A percentile compares a stretch with the other conserved stretches of the same genome.
These are phyloP conservation scores for Lasiosphaeria ovina DNA, from an alignment of 495 filamentous ascomycete genomes.

Conservation along the genomic window DNA sequence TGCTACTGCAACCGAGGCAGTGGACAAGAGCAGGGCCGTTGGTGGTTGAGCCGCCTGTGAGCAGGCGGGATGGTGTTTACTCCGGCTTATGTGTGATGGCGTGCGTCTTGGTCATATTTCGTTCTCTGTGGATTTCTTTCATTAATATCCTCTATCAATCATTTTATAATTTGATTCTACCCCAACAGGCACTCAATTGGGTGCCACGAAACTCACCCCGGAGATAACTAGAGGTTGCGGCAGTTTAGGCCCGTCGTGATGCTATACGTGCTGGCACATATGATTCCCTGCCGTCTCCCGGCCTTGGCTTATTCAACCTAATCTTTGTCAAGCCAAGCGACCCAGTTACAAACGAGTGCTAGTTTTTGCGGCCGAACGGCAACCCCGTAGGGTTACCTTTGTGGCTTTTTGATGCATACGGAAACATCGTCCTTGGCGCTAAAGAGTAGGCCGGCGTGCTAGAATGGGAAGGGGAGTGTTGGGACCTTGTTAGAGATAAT, in stretches of 20 bases:
- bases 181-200: too few relatives aligned
- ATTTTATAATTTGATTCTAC: too few relatives aligned
- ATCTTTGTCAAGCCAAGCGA: not conserved
- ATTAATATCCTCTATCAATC: too few relatives aligned
- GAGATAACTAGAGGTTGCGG: not conserved
- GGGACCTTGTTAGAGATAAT: not conserved
- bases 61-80: constrained; percentile 8
- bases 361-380: not conserved
- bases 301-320: not conserved
- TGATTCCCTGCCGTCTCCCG: not conserved
- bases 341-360: not conserved
- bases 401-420: not conserved
- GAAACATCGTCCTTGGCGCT: not conserved
- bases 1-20: not conserved
- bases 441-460: not conserved
- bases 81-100: constrained; percentile 6
- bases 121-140: too few relatives aligned
- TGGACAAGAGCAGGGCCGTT: not conserved
- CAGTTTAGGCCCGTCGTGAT: not conserved
- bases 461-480: not conserved
- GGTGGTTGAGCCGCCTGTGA: constrained; percentile 7
- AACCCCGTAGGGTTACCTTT: not conserved
- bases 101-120: not conserved
- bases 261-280: not conserved
- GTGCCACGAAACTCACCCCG: not conserved